Evolutionary conservation across 805 yeast genomes (phyloP).

Genomic region (Starmera amethionina): DNA sequence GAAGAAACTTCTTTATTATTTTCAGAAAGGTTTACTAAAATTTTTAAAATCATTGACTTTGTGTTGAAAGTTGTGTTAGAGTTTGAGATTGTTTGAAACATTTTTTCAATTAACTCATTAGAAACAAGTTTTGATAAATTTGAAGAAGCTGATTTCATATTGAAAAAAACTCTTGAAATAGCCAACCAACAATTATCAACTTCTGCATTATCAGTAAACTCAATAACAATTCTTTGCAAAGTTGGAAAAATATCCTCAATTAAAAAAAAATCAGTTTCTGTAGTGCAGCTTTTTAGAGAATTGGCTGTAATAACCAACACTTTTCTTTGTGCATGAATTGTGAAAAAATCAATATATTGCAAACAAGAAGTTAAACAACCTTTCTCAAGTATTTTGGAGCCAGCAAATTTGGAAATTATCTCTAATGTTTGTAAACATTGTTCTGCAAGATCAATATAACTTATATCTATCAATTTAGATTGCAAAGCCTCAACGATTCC

Average conservation of each 20-base stretch:
- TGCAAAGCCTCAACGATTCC: slow-evolving; percentile 61
- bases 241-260: slow-evolving; percentile 50
- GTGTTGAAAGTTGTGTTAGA: slow-evolving; percentile 22
- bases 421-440: slow-evolving; percentile 76
- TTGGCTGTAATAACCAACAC: slow-evolving; percentile 67
- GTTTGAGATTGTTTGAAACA: slow-evolving; percentile 18
- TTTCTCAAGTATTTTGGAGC: slow-evolving; percentile 40
- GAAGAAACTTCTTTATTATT: slow-evolving; percentile 29
- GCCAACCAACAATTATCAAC: slow-evolving; percentile 60
- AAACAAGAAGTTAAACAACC: slow-evolving; percentile 60
- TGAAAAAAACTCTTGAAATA: slow-evolving; percentile 44
- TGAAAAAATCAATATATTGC: slow-evolving; percentile 76
- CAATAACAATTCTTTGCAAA: slow-evolving; percentile 42
- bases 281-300: slow-evolving; percentile 40
- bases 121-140: slow-evolving; percentile 35
- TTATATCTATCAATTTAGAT: slow-evolving; percentile 58
- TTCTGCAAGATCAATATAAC: slow-evolving; percentile 85
- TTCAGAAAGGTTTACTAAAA: slow-evolving; percentile 33
- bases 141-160: slow-evolving; percentile 33
- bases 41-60: slow-evolving; percentile 24
- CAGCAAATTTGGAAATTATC: slow-evolving; percentile 45
- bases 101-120: slow-evolving; percentile 24
- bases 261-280: slow-evolving; percentile 31
- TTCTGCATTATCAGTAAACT: slow-evolving; percentile 47
- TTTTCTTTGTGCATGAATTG: slow-evolving; percentile 80